Evolutionary conservation across 2,329 filamentous ascomycete species (phyloP).

Genomic region (Dryadomyces quercivorus): DNA sequence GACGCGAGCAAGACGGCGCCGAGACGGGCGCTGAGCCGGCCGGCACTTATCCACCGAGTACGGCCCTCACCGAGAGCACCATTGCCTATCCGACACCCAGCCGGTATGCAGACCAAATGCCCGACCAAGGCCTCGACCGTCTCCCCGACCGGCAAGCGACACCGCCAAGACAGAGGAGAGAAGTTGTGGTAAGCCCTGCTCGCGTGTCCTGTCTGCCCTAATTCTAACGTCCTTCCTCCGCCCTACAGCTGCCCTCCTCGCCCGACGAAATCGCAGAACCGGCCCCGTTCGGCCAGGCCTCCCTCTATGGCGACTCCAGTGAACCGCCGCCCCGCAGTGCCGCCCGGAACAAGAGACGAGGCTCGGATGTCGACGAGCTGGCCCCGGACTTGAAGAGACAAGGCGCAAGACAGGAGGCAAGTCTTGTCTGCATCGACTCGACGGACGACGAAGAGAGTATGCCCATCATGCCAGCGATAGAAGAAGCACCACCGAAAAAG

Average conservation of each 20-base stretch:
- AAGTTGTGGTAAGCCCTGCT: neutral
- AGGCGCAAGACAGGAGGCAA: neutral
- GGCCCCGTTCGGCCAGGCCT: neutral
- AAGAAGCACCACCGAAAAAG: neutral
- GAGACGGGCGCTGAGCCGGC: neutral
- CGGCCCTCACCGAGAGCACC: slow-evolving; percentile 18
- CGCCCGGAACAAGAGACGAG: neutral
- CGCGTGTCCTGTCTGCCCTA: neutral
- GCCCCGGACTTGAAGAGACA: neutral
- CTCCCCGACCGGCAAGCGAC: neutral
- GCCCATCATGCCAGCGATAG: neutral
- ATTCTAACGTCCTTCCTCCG: neutral
- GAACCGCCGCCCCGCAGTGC: neutral
- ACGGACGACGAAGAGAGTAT: neutral
- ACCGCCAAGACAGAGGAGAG: neutral
- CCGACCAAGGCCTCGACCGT: neutral
- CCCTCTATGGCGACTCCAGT: too few species aligned
- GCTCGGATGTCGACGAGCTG: neutral
- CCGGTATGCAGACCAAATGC: slow-evolving; percentile 10
- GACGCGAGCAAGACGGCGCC: slow-evolving; percentile 17
- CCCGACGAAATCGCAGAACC: slow-evolving; percentile 14
- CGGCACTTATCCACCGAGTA: slow-evolving; percentile 16
- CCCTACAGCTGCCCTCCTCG: slow-evolving; percentile 13
- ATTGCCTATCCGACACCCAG: slow-evolving; percentile 24
- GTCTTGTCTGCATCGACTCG: neutral